These are phyloP conservation scores for Penicillium flavigenum DNA, from an alignment of 495 filamentous ascomycete species.

Conservation along the genomic window DNA sequence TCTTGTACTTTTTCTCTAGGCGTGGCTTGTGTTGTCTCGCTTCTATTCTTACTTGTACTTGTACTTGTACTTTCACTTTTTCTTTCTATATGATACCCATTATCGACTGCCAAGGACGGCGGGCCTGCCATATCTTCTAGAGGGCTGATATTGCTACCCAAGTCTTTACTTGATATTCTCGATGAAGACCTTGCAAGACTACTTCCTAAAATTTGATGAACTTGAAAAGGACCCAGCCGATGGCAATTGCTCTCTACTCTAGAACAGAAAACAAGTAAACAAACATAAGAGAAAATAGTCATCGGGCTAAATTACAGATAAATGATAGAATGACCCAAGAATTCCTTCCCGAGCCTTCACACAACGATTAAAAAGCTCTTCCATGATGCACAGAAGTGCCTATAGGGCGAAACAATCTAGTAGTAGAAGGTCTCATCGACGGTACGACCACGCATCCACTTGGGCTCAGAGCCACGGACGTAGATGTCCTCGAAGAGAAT, in stretches of 20 bases:
- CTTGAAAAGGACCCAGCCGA: constrained; percentile 11
- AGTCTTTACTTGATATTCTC: neutral
- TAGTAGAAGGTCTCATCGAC: constrained; percentile 96
- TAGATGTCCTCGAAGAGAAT: constrained; percentile 97
- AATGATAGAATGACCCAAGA: constrained; percentile 26
- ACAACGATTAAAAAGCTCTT: constrained; percentile 18
- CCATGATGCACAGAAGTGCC: constrained; percentile 9
- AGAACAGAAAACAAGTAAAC: constrained; percentile 22
- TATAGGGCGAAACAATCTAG: constrained; percentile 31
- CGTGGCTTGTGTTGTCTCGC: neutral
- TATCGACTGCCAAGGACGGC: constrained; percentile 6
- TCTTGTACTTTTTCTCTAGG: neutral
- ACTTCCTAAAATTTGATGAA: constrained; percentile 2
- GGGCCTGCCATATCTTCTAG: neutral
- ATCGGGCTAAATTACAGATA: constrained; percentile 41
- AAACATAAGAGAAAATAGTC: constrained; percentile 29
- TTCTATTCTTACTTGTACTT: constrained; percentile 3
- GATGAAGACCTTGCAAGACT: neutral
- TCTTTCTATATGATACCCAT: constrained; percentile 18
- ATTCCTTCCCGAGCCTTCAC: constrained; percentile 10
- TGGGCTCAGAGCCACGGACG: constrained; percentile 84
- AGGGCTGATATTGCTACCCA: neutral
- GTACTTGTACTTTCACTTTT: too few species aligned
- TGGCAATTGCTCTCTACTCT: constrained; percentile 33
- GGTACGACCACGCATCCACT: constrained; percentile 84